Evolutionary conservation across 2,329 filamentous ascomycete species (phyloP).

Genomic region (Xylaria polymorpha): DNA sequence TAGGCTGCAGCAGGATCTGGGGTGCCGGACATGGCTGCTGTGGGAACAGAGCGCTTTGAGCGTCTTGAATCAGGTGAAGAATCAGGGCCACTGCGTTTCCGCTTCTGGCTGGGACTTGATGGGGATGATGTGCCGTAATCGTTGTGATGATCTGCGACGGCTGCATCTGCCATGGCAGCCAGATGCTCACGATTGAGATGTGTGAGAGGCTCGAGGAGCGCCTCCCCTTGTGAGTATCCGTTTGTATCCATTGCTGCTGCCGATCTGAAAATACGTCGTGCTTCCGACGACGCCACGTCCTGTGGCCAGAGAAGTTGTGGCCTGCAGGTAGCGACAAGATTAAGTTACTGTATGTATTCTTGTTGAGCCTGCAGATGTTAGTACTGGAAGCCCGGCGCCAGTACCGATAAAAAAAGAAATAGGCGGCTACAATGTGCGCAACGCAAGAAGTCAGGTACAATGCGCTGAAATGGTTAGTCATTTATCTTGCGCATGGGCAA

Average conservation of each 20-base stretch:
- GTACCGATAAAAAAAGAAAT: neutral
- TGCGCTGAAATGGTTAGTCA: conserved; percentile 6
- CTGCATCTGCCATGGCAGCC: conserved; percentile 60
- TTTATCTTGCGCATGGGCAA: neutral
- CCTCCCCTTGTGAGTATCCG: conserved; percentile 50
- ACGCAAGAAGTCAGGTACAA: neutral
- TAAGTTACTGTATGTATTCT: conserved; percentile 4
- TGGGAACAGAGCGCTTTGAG: conserved; percentile 61
- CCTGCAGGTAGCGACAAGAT: conserved; percentile 31
- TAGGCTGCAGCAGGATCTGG: conserved; percentile 61
- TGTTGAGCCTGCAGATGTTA: conserved; percentile 40
- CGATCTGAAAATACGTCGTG: conserved; percentile 31
- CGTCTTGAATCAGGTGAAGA: conserved; percentile 61
- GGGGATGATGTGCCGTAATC: conserved; percentile 57
- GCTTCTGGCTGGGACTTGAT: conserved; percentile 63
- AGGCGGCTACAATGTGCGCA: conserved; percentile 9
- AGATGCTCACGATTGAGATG: conserved; percentile 51
- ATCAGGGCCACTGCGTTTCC: conserved; percentile 63
- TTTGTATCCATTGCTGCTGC: conserved; percentile 48
- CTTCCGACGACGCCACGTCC: conserved; percentile 41
- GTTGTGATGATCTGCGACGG: conserved; percentile 61
- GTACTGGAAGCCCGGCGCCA: conserved; percentile 15
- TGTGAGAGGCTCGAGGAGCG: conserved; percentile 49
- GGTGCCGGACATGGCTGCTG: conserved; percentile 57
- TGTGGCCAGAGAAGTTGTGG: conserved; percentile 38